A percentile compares a stretch with the other conserved stretches of the same genome.
These are phyloP conservation scores for Hypoxylon trugodes DNA, from an alignment of 495 filamentous ascomycete species.

Conservation along the genomic window DNA sequence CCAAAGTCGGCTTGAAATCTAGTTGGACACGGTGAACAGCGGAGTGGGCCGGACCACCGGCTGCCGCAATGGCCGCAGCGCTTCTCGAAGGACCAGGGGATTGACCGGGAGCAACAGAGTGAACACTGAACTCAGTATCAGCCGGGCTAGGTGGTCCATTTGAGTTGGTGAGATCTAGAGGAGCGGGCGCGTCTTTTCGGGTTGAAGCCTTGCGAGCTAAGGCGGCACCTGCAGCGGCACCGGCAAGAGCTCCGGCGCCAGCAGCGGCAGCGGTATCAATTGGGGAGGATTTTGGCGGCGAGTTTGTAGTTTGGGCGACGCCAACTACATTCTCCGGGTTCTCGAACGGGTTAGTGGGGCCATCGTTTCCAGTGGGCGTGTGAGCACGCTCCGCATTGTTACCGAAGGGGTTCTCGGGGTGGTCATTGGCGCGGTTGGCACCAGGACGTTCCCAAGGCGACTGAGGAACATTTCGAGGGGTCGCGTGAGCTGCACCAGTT, in stretches of 20 bases:
- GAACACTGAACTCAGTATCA: slow-evolving; percentile 66
- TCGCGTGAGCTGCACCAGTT: slow-evolving; percentile 48
- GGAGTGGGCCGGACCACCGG: slow-evolving; percentile 62
- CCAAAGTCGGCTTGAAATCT: slow-evolving; percentile 92
- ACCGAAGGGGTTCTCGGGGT: slow-evolving; percentile 60
- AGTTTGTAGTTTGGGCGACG: slow-evolving; percentile 43
- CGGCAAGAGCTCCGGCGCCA: slow-evolving; percentile 46
- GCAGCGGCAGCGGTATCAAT: slow-evolving; percentile 44
- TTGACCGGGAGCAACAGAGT: slow-evolving; percentile 59
- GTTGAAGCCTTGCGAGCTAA: slow-evolving; percentile 57
- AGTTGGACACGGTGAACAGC: slow-evolving; percentile 90
- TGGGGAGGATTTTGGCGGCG: slow-evolving; percentile 37
- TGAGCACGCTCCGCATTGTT: slow-evolving; percentile 52
- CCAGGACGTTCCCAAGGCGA: slow-evolving; percentile 48
- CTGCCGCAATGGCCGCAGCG: slow-evolving; percentile 62
- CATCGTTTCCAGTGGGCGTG: slow-evolving; percentile 46
- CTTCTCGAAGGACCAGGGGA: slow-evolving; percentile 53
- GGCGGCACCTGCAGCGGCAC: slow-evolving; percentile 44
- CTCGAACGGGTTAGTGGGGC: slow-evolving; percentile 52
- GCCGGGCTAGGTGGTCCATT: slow-evolving; percentile 63
- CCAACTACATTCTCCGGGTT: slow-evolving; percentile 44
- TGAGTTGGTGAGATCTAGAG: slow-evolving; percentile 60
- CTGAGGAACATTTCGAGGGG: slow-evolving; percentile 30
- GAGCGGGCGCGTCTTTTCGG: slow-evolving; percentile 52
- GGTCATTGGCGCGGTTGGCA: slow-evolving; percentile 57